Evolutionary conservation across 768 basidiomycete species (phyloP), one percentile per base, ranked within the genome.

Genomic region (Leccinum obscurum): DNA sequence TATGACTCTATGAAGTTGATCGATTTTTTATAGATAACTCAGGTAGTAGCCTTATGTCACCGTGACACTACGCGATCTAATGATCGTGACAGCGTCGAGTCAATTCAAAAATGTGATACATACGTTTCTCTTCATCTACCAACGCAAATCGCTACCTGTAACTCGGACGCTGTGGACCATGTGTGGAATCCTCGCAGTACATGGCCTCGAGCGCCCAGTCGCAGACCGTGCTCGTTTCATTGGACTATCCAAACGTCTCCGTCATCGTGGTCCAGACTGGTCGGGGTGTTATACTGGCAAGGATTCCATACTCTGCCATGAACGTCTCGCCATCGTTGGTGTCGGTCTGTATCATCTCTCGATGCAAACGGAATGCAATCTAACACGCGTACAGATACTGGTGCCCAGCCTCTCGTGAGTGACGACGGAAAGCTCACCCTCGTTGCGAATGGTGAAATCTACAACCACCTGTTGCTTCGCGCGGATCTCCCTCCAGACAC

Each of bases 261-360:
- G 96, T 55, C 95, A 97, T 72, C 88, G 95, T 64, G 97, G 97
- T 15, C 97, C 97, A 13, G 97, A 99, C 77, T 99, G 97, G 97
- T 95, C 93, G 17, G 97, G 97, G 34, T 96, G 93, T 77, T 90
- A 86, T 74, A 91, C 95, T 64, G 92, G 91, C 53, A 85, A 87
- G 74, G 82, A 88, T 55, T 81, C 84, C 48, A 84, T 97, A 59
- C 85, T 99, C 63, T 91, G 92, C 35, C 97, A 99, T 67, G 97
- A 99, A 72, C 89, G 97, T 57, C 84, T 99, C 57, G 97, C 97
- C 41, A 92, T 99, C 75, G 97, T 98, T 60, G 97, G 97, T 69
- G 93, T 99, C 64, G 96, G 96, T 96, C 61, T 75, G 86, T 80
- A 28, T 37, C 30, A 14, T 0, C 1, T 32, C 55, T 49, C 61